phyloP scores from a whole-genome alignment of 2,329 filamentous ascomycete genomes.

The Diaporthe sp. region DNA sequence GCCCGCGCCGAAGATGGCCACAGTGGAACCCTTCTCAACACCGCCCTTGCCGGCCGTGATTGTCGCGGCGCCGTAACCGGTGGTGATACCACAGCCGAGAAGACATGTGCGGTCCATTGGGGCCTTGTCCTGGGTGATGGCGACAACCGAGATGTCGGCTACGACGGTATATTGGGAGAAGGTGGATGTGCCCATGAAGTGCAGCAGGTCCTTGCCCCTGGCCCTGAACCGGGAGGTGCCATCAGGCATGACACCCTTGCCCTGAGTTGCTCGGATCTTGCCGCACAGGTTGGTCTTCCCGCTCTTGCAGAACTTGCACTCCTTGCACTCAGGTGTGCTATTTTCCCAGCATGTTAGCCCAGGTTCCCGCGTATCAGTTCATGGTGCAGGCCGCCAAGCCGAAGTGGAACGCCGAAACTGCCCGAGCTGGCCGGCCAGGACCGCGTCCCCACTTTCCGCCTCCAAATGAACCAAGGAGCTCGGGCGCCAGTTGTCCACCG shows the following conservation, averaged over 20 bases:
- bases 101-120: slow-evolving; percentile 97
- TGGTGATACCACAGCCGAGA: slow-evolving; percentile 98
- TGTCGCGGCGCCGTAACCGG: slow-evolving; percentile 94
- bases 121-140: slow-evolving; percentile 84
- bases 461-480: slow-evolving; percentile 9
- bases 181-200: slow-evolving; percentile 99
- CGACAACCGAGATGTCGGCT: slow-evolving; percentile 97
- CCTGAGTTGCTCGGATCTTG: slow-evolving; percentile 98
- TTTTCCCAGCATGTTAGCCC: slow-evolving; percentile 20
- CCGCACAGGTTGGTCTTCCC: slow-evolving; percentile 99
- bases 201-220: slow-evolving; percentile 93
- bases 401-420: slow-evolving; percentile 19
- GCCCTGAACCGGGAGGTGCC: slow-evolving; percentile 94
- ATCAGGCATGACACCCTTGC: slow-evolving; percentile 96
- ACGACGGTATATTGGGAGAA: slow-evolving; percentile 99
- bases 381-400: slow-evolving; percentile 12
- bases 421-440: slow-evolving; percentile 10
- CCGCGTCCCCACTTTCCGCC: slow-evolving; percentile 19
- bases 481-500: slow-evolving; percentile 12
- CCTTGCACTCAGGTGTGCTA: slow-evolving; percentile 94
- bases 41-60: slow-evolving; percentile 79
- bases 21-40: slow-evolving; percentile 88
- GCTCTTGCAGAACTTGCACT: slow-evolving; percentile 99
- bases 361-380: background rate
- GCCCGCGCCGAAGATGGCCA: slow-evolving; percentile 94